Percentiles rank a stretch among this genome's conserved stretches.
Evolutionary conservation across 495 filamentous ascomycete genomes (phyloP).

Genomic region (Stereocaulon alpinum): DNA sequence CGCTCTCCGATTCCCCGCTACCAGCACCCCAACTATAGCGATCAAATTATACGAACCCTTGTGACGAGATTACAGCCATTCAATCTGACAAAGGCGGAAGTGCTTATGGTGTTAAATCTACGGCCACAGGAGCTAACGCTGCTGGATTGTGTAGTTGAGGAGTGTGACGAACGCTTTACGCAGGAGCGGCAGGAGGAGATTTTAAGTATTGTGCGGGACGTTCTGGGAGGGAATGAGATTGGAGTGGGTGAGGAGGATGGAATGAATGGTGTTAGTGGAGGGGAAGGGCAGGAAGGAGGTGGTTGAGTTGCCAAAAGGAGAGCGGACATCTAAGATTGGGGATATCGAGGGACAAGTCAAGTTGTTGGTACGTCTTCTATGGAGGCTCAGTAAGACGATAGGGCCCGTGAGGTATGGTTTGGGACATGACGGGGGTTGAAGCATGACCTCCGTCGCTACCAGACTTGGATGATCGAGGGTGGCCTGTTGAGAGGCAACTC

Average conservation of each 20-base stretch:
- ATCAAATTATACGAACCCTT: constrained; percentile 7
- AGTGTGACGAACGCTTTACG: constrained; percentile 36
- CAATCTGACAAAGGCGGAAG: constrained; percentile 50
- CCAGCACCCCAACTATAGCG: constrained; percentile 5
- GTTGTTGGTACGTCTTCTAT: background rate
- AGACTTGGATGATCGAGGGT: no score
- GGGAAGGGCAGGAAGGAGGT: background rate
- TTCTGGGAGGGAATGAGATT: constrained; percentile 24
- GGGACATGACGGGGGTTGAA: background rate
- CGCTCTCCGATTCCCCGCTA: constrained; percentile 14
- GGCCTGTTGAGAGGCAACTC: no score
- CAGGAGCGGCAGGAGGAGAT: constrained; percentile 31
- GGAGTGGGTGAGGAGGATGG: background rate
- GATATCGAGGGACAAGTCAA: no score
- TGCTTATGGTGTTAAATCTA: constrained; percentile 55
- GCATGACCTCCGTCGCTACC: background rate
- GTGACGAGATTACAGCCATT: constrained; percentile 35
- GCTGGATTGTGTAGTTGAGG: constrained; percentile 39
- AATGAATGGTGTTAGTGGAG: background rate
- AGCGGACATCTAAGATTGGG: background rate
- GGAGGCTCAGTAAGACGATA: background rate
- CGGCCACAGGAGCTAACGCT: constrained; percentile 31
- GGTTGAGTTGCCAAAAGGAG: background rate
- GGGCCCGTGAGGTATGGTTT: background rate
- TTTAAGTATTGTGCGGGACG: constrained; percentile 28